A percentile compares a stretch with the other conserved stretches of the same genome.
phyloP scores from a whole-genome alignment of 192 early-diverging fungal genomes.

The Jimgerdemannia flammicorona region DNA sequence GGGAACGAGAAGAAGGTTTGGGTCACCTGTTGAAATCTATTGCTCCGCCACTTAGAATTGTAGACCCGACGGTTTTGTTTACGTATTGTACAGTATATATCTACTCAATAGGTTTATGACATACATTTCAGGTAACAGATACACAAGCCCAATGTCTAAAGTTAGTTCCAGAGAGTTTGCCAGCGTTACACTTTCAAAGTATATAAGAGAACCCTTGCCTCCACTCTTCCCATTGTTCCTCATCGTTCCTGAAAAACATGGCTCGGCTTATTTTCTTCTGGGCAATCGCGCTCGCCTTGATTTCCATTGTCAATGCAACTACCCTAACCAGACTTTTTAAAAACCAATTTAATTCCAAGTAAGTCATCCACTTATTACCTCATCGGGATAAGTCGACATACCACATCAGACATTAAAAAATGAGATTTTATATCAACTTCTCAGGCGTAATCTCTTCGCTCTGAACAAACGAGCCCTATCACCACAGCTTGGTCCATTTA shows the following conservation, averaged over 20 bases:
- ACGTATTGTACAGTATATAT: too few species aligned
- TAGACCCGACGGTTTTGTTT: too few species aligned
- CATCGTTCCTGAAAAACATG: background rate
- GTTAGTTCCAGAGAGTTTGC: too few species aligned
- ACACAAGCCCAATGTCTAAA: too few species aligned
- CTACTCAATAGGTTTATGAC: too few species aligned
- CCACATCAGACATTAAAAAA: background rate
- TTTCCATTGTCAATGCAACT: background rate
- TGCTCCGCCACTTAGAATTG: too few species aligned
- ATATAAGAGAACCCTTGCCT: too few species aligned
- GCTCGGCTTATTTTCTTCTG: background rate
- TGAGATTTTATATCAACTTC: background rate
- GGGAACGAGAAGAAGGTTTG: too few species aligned
- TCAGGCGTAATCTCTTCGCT: background rate
- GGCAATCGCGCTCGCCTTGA: background rate
- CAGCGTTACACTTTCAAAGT: too few species aligned
- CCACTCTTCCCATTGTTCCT: too few species aligned
- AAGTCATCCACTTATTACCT: background rate
- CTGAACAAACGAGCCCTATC: background rate
- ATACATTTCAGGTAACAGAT: too few species aligned
- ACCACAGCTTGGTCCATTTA: constrained; percentile 4
- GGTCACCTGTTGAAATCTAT: too few species aligned
- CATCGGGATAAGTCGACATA: background rate
- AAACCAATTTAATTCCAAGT: background rate
- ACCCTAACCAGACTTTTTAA: background rate